phyloP scores from a whole-genome alignment of 108 stramenopile species.

The Skeletonema potamos region DNA sequence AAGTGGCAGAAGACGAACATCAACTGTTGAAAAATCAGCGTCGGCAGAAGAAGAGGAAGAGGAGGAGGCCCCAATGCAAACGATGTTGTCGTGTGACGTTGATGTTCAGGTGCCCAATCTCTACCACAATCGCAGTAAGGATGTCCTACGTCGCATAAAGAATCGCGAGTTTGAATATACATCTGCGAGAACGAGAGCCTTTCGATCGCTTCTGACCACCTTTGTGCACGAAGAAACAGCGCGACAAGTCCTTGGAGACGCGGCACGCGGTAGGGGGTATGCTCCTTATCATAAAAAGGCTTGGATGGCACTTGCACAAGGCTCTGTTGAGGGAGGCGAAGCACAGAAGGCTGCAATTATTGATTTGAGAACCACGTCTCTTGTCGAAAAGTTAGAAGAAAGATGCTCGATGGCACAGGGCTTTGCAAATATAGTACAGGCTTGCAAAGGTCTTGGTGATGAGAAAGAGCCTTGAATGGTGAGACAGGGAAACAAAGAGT shows the following conservation, averaged over 20 bases:
- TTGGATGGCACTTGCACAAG: slow-evolving; percentile 57
- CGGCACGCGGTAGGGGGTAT: slow-evolving; percentile 60
- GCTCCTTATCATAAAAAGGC: slow-evolving; percentile 49
- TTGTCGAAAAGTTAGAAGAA: slow-evolving; percentile 64
- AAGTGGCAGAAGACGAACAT: slow-evolving; percentile 8
- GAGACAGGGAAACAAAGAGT: background rate
- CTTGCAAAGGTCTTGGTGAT: slow-evolving; percentile 26
- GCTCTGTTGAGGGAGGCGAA: slow-evolving; percentile 56
- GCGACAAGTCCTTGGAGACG: slow-evolving; percentile 60
- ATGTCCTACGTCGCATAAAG: slow-evolving; percentile 75
- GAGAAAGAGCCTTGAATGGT: background rate
- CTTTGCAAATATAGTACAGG: slow-evolving; percentile 52
- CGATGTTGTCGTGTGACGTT: slow-evolving; percentile 70
- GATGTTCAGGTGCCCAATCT: slow-evolving; percentile 66
- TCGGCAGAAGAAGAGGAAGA: slow-evolving; percentile 13
- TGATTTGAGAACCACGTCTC: slow-evolving; percentile 58
- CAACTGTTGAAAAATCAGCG: slow-evolving; percentile 6
- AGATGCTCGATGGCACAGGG: slow-evolving; percentile 29
- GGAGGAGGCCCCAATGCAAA: slow-evolving; percentile 33
- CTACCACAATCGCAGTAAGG: slow-evolving; percentile 66
- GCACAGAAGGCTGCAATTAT: slow-evolving; percentile 64
- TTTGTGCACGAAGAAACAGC: slow-evolving; percentile 66
- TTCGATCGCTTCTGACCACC: slow-evolving; percentile 59
- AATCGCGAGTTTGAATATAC: slow-evolving; percentile 83
- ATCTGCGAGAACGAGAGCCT: slow-evolving; percentile 68